phyloP scores from a whole-genome alignment of 352 stramenopile species.

The Phytopythium oedochilum region DNA sequence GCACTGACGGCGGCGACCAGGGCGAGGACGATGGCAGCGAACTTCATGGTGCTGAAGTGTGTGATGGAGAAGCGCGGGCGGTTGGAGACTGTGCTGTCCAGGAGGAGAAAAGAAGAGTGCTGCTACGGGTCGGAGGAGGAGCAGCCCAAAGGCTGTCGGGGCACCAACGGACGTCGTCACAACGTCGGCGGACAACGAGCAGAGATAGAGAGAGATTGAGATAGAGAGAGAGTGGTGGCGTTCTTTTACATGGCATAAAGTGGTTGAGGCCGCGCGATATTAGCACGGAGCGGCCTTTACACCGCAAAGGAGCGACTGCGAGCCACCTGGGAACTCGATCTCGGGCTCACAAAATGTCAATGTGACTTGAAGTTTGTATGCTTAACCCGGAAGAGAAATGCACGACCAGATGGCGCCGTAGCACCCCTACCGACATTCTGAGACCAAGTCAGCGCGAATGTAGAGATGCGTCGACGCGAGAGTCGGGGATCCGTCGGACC shows the following conservation, averaged over 20 bases:
- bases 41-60: constrained; percentile 33
- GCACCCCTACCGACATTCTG: not conserved
- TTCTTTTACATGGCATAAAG: constrained; percentile 1
- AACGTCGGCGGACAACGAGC: not conserved
- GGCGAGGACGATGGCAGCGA: constrained; percentile 28
- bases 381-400: not conserved
- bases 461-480: not conserved
- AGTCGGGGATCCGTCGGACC: not conserved
- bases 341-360: constrained; percentile 1
- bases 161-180: not conserved
- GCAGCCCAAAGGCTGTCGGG: not conserved
- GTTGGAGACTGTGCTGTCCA: constrained; percentile 7
- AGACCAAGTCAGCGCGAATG: not conserved
- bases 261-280: not conserved
- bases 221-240: not conserved
- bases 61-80: not conserved
- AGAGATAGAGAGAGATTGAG: not conserved
- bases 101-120: constrained; percentile 26
- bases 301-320: constrained; percentile 4
- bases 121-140: not conserved
- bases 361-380: not conserved
- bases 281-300: constrained; percentile 1
- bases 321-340: constrained; percentile 1
- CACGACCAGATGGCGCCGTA: not conserved
- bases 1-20: constrained; percentile 19